These are phyloP conservation scores for Isabelozyma gotoi DNA, from an alignment of 805 yeast species.

Conservation along the genomic window DNA sequence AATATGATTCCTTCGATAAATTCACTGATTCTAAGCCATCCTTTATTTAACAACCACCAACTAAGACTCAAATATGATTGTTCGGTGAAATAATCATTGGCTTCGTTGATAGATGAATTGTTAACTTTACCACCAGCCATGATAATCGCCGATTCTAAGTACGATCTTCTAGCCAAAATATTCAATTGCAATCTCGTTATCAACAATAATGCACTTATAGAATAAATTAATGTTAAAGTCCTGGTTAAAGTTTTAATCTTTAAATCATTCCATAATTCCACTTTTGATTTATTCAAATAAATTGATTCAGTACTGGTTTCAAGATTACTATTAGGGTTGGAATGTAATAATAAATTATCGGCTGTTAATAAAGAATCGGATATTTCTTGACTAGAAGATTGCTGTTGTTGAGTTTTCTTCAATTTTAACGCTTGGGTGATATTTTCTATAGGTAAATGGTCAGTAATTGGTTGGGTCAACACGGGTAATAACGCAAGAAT, in stretches of 20 bases:
- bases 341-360: conserved; percentile 31
- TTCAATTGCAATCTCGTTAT: conserved; percentile 85
- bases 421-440: conserved; percentile 69
- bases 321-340: conserved; percentile 17
- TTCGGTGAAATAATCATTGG: conserved; percentile 57
- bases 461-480: conserved; percentile 61
- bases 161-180: conserved; percentile 82
- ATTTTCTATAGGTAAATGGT: conserved; percentile 65
- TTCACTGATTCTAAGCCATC: conserved; percentile 63
- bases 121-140: conserved; percentile 53
- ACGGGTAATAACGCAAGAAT: conserved; percentile 81
- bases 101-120: conserved; percentile 15
- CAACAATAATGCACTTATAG: conserved; percentile 67
- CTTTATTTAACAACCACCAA: conserved; percentile 92
- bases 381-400: conserved; percentile 23
- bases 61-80: conserved; percentile 83
- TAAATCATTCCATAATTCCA: conserved; percentile 78
- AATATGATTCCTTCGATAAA: conserved; percentile 57
- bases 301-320: conserved; percentile 1
- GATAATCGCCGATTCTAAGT: conserved; percentile 73
- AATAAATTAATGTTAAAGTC: conserved; percentile 66
- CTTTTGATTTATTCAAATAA: conserved; percentile 32
- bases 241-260: conserved; percentile 74
- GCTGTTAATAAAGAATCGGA: conserved; percentile 46
- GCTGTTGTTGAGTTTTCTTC: conserved; percentile 41